These are phyloP conservation scores for Neofusicoccum laricinum DNA, from an alignment of 2,329 filamentous ascomycete genomes.

Conservation along the genomic window DNA sequence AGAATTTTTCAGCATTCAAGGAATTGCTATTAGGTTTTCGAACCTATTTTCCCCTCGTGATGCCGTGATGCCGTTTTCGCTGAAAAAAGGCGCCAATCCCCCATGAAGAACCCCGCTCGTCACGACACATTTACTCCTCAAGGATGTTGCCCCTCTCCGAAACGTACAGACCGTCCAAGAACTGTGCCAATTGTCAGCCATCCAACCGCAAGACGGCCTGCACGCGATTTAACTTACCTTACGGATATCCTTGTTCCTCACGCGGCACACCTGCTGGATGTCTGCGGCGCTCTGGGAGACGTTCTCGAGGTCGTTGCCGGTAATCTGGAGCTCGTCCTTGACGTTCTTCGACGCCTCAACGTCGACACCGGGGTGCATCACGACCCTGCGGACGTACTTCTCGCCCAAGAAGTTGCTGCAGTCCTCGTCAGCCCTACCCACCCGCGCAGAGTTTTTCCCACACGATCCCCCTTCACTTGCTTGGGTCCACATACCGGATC, in stretches of 20 bases:
- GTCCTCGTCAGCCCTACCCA: constrained; percentile 12
- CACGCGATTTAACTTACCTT: constrained; percentile 61
- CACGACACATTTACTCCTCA: constrained; percentile 50
- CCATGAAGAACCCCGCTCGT: constrained; percentile 17
- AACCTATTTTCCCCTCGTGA: constrained; percentile 17
- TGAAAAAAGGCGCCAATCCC: constrained; percentile 18
- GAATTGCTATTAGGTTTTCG: constrained; percentile 16
- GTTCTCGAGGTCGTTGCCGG: constrained; percentile 92
- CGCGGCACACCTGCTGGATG: constrained; percentile 99
- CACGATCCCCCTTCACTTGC: background rate
- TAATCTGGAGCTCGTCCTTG: constrained; percentile 96
- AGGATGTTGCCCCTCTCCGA: constrained; percentile 96
- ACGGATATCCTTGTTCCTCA: constrained; percentile 99
- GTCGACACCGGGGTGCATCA: constrained; percentile 86
- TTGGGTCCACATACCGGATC: constrained; percentile 71
- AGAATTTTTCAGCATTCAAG: constrained; percentile 17
- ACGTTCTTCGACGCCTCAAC: constrained; percentile 85
- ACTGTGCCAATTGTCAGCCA: constrained; percentile 51
- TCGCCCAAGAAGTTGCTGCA: constrained; percentile 87
- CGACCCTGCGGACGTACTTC: constrained; percentile 95
- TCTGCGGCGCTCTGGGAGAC: constrained; percentile 98
- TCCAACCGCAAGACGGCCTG: background rate
- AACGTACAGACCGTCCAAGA: constrained; percentile 99
- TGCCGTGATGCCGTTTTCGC: constrained; percentile 19
- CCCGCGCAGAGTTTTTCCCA: background rate